A percentile compares a stretch with the other conserved stretches of the same genome.
These are phyloP conservation scores for Neocallimastix lanati DNA, from an alignment of 192 early-diverging fungal species.

Conservation along the genomic window DNA sequence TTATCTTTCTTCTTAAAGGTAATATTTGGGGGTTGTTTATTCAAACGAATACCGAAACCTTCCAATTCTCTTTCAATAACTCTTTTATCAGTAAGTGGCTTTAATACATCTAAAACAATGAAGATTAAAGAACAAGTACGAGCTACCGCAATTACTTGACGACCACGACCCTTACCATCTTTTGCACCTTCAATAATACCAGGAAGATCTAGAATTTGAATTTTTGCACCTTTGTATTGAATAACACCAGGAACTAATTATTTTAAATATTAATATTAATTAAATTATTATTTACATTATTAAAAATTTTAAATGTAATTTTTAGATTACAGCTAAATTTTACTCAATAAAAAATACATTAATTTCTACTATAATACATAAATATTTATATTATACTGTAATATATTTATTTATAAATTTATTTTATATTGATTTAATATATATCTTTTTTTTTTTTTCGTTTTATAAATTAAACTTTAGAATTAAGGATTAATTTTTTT, in stretches of 20 bases:
- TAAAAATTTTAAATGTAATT: too few relatives aligned
- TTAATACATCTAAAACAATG: conserved; percentile 90
- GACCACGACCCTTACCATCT: conserved; percentile 98
- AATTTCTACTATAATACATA: too few relatives aligned
- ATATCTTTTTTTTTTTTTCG: too few relatives aligned
- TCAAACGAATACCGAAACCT: conserved; percentile 90
- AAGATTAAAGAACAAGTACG: conserved; percentile 95
- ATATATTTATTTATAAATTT: too few relatives aligned
- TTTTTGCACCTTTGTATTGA: conserved; percentile 93
- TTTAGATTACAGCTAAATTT: too few relatives aligned
- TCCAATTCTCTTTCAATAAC: conserved; percentile 95
- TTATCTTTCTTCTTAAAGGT: conserved; percentile 94
- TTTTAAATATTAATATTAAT: too few relatives aligned
- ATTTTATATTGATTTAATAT: too few relatives aligned
- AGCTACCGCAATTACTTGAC: conserved; percentile 89
- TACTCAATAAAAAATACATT: too few relatives aligned
- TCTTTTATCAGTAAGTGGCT: conserved; percentile 83
- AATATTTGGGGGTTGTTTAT: conserved; percentile 91
- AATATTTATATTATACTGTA: too few relatives aligned
- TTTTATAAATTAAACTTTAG: too few relatives aligned
- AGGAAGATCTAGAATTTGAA: conserved; percentile 96
- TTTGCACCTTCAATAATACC: conserved; percentile 97
- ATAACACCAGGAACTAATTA: conserved; percentile 6
- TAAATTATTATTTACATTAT: too few relatives aligned
- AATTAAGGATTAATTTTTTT: too few relatives aligned